Evolutionary conservation across 768 basidiomycete genomes (phyloP).

Genomic region (Amanita thiersii): DNA sequence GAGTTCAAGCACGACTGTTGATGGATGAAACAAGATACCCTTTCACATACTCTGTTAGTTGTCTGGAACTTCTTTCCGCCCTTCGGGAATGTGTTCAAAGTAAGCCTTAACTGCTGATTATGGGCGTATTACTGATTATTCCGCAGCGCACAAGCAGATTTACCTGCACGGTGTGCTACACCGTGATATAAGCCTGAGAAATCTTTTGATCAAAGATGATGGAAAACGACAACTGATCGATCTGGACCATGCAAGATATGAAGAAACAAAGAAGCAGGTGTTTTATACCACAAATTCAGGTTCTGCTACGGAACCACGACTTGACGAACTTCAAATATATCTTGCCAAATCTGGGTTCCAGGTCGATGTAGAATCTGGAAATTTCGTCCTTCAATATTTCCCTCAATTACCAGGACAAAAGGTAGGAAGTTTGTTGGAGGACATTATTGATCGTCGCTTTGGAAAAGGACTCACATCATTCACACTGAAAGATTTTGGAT

Average conservation of each 20-base stretch:
- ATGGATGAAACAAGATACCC: not conserved
- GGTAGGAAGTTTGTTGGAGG: too few relatives aligned
- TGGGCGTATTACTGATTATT: not conserved
- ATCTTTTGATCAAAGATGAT: not conserved
- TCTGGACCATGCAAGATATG: not conserved
- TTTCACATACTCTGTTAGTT: not conserved
- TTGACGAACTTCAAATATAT: too few relatives aligned
- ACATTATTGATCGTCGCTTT: too few relatives aligned
- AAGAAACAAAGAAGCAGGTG: too few relatives aligned
- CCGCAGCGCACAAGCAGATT: not conserved
- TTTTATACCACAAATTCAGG: too few relatives aligned
- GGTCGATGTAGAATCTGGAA: too few relatives aligned
- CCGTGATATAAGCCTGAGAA: slow-evolving; percentile 2
- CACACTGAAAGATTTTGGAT: too few relatives aligned
- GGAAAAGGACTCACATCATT: too few relatives aligned
- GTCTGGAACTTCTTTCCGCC: not conserved
- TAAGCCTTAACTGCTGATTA: not conserved
- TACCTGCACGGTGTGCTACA: not conserved
- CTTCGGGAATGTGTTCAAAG: not conserved
- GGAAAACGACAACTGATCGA: not conserved
- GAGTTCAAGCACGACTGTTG: not conserved
- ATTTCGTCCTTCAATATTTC: too few relatives aligned
- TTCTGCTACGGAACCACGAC: too few relatives aligned
- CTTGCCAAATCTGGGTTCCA: too few relatives aligned
- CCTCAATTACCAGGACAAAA: too few relatives aligned